Evolutionary conservation across 2,329 filamentous ascomycete genomes (phyloP).

Genomic region (Trichoderma pleuroti): DNA sequence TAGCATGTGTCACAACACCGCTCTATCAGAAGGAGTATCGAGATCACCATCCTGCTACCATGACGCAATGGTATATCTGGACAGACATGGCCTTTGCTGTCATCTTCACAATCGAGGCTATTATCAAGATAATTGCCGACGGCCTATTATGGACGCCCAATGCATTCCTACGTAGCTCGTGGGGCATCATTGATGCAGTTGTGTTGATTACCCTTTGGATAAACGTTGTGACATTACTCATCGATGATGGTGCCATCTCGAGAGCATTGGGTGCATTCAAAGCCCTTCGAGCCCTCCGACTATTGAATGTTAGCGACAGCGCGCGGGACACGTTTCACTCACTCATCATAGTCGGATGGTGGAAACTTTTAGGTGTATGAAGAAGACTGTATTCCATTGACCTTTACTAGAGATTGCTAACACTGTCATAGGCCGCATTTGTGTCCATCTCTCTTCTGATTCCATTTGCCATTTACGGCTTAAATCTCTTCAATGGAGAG

Average conservation of each 20-base stretch:
- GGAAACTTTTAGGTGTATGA: constrained; percentile 83
- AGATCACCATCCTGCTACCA: constrained; percentile 52
- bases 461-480: constrained; percentile 91
- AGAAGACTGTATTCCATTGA: neutral
- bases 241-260: constrained; percentile 78
- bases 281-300: constrained; percentile 80
- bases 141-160: constrained; percentile 96
- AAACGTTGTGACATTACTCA: constrained; percentile 80
- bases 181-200: constrained; percentile 92
- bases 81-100: constrained; percentile 85
- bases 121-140: constrained; percentile 92
- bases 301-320: constrained; percentile 95
- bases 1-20: constrained; percentile 91
- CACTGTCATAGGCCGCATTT: constrained; percentile 63
- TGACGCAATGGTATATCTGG: constrained; percentile 90
- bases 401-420: constrained; percentile 16
- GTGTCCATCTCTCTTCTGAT: constrained; percentile 93
- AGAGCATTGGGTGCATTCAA: constrained; percentile 95
- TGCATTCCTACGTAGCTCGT: constrained; percentile 92
- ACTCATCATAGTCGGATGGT: constrained; percentile 86
- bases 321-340: constrained; percentile 96
- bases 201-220: constrained; percentile 94
- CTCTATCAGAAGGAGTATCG: constrained; percentile 91
- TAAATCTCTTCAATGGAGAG: constrained; percentile 87
- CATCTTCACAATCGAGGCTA: constrained; percentile 79